These are phyloP conservation scores for Mycena capillaripes DNA, from an alignment of 768 basidiomycete genomes.

Conservation along the genomic window DNA sequence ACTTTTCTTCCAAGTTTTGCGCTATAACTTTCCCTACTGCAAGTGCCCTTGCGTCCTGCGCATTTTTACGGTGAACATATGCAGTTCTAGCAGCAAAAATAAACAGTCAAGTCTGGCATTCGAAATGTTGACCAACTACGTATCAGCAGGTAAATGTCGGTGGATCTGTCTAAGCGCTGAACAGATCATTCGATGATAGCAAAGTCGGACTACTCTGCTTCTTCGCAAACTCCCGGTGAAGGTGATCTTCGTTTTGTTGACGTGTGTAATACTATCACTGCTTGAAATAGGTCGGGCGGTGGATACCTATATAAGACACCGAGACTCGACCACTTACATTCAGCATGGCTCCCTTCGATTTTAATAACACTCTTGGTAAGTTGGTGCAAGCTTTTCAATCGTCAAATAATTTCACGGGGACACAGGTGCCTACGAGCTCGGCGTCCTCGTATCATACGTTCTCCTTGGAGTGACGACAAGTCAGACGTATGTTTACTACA, in stretches of 20 bases:
- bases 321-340: not conserved
- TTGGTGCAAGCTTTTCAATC: no score
- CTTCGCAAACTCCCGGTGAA: not conserved
- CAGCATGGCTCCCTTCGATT: conserved; percentile 17
- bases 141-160: no score
- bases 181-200: no score
- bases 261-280: not conserved
- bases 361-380: conserved; percentile 8
- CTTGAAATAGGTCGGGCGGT: not conserved
- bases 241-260: not conserved
- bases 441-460: not conserved
- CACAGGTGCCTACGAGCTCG: conserved; percentile 24
- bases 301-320: not conserved
- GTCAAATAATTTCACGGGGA: not conserved
- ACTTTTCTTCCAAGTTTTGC: no score
- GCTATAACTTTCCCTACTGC: no score
- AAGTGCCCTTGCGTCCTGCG: no score
- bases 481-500: conserved; percentile 15
- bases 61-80: no score
- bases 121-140: no score
- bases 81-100: no score
- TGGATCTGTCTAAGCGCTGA: no score
- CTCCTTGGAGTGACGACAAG: conserved; percentile 10
- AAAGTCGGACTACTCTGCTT: no score
- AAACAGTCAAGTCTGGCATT: no score